Conservation (phyloP, 148 eudicot species). For the Fagopyrum homotropicum region DNA sequence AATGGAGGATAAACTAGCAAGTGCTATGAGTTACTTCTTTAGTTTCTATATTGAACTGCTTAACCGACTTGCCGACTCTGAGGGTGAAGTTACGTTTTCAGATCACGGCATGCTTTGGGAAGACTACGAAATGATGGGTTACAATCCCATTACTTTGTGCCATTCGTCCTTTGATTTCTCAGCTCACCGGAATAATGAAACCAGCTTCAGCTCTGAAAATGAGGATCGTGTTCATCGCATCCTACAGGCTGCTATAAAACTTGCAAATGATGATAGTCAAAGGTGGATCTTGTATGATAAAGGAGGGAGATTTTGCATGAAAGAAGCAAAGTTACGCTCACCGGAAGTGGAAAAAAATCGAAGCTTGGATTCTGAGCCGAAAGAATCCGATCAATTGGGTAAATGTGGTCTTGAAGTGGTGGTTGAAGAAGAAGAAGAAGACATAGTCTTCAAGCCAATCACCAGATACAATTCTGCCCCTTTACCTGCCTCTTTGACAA, state of each 20-base stretch:
- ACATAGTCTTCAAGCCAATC: slow-evolving; percentile 84
- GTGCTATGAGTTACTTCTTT: slow-evolving; percentile 51
- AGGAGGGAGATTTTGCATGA: slow-evolving; percentile 23
- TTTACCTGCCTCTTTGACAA: slow-evolving; percentile 18
- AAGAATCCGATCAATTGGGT: too few relatives aligned
- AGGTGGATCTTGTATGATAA: slow-evolving; percentile 41
- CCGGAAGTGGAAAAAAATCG: slow-evolving; percentile 13
- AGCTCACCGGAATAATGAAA: slow-evolving; percentile 28
- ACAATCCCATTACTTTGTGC: slow-evolving; percentile 38
- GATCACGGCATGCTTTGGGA: slow-evolving; percentile 69
- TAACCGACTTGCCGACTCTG: slow-evolving; percentile 30
- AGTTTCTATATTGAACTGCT: slow-evolving; percentile 53
- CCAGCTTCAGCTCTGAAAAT: slow-evolving; percentile 26
- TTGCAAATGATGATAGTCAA: slow-evolving; percentile 24
- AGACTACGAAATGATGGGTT: slow-evolving; percentile 83
- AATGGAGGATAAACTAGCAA: slow-evolving; percentile 39
- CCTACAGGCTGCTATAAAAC: slow-evolving; percentile 44
- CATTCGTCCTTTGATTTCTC: slow-evolving; percentile 43
- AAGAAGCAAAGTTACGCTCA: slow-evolving; percentile 10
- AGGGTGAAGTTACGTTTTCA: slow-evolving; percentile 16
- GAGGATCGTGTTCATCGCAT: slow-evolving; percentile 46
- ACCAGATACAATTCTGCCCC: slow-evolving; percentile 75
- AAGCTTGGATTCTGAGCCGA: too few relatives aligned
- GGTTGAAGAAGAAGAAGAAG: slow-evolving; percentile 85
- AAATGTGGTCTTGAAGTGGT: not conserved